These are phyloP conservation scores for Psilocybe cyanescens DNA, from an alignment of 768 basidiomycete genomes.

Conservation along the genomic window DNA sequence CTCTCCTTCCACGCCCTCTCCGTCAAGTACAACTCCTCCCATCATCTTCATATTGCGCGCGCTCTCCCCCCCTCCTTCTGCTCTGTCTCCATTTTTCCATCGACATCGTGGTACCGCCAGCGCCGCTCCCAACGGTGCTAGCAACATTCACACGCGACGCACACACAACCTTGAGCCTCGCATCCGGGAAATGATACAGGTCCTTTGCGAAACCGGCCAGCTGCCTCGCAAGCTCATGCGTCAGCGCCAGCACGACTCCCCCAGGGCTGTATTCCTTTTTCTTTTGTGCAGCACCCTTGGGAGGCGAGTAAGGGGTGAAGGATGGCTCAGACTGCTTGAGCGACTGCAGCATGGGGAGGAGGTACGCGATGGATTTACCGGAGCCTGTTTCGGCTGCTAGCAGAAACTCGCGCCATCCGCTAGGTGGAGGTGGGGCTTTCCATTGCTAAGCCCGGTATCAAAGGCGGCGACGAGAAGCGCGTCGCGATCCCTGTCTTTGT, in stretches of 20 bases:
- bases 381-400: slow-evolving; percentile 91
- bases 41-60: slow-evolving; percentile 17
- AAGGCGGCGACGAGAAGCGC: slow-evolving; percentile 40
- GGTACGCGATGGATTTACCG: slow-evolving; percentile 90
- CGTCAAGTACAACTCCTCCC: slow-evolving; percentile 4
- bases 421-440: background rate
- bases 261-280: slow-evolving; percentile 58
- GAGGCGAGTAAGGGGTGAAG: slow-evolving; percentile 4
- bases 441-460: slow-evolving; percentile 61
- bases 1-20: background rate
- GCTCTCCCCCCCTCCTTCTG: slow-evolving; percentile 9
- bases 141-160: slow-evolving; percentile 8
- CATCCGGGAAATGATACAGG: slow-evolving; percentile 53
- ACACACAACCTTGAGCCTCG: slow-evolving; percentile 11
- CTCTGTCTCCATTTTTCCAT: slow-evolving; percentile 47
- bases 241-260: slow-evolving; percentile 82
- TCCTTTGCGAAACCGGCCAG: slow-evolving; percentile 75
- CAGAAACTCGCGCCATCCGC: slow-evolving; percentile 54
- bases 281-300: background rate
- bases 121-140: background rate
- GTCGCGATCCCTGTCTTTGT: background rate
- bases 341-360: slow-evolving; percentile 80
- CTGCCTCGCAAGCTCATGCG: slow-evolving; percentile 88
- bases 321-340: slow-evolving; percentile 66
- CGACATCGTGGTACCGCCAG: slow-evolving; percentile 33